These are phyloP conservation scores for Dactylellina sp. DNA, from an alignment of 2,329 filamentous ascomycete genomes.

Conservation along the genomic window DNA sequence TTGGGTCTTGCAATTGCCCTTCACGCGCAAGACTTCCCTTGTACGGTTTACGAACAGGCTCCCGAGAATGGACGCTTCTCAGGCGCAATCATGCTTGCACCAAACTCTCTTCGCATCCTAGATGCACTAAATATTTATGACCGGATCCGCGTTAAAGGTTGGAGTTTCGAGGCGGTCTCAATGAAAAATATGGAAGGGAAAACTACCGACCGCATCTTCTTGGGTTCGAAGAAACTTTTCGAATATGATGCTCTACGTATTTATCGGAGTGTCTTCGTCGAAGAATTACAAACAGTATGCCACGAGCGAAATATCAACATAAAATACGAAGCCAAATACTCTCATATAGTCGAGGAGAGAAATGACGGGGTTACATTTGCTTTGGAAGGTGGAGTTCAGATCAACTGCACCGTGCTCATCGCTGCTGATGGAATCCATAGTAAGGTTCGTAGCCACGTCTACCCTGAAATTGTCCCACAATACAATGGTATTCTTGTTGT, in stretches of 20 bases:
- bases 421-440: constrained; percentile 74
- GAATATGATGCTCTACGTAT: constrained; percentile 70
- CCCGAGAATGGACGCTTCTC: constrained; percentile 66
- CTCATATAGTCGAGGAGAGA: constrained; percentile 64
- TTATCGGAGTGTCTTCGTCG: constrained; percentile 69
- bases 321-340: constrained; percentile 67
- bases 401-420: constrained; percentile 66
- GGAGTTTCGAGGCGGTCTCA: constrained; percentile 68
- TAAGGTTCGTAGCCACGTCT: constrained; percentile 68
- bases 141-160: constrained; percentile 65
- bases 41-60: constrained; percentile 69
- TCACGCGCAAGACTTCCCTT: constrained; percentile 67
- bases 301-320: constrained; percentile 65
- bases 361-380: constrained; percentile 65
- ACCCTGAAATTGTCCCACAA: constrained; percentile 66
- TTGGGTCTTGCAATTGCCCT: constrained; percentile 70
- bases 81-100: constrained; percentile 72
- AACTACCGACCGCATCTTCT: constrained; percentile 65
- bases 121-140: constrained; percentile 68
- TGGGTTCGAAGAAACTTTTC: constrained; percentile 67
- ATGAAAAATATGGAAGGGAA: constrained; percentile 65
- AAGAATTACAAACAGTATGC: constrained; percentile 66
- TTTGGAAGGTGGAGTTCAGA: constrained; percentile 66
- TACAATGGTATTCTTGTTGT: constrained; percentile 68
- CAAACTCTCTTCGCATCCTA: constrained; percentile 70